These are phyloP conservation scores for Alternaria ventricosa DNA, from an alignment of 2,329 filamentous ascomycete species.

Conservation along the genomic window DNA sequence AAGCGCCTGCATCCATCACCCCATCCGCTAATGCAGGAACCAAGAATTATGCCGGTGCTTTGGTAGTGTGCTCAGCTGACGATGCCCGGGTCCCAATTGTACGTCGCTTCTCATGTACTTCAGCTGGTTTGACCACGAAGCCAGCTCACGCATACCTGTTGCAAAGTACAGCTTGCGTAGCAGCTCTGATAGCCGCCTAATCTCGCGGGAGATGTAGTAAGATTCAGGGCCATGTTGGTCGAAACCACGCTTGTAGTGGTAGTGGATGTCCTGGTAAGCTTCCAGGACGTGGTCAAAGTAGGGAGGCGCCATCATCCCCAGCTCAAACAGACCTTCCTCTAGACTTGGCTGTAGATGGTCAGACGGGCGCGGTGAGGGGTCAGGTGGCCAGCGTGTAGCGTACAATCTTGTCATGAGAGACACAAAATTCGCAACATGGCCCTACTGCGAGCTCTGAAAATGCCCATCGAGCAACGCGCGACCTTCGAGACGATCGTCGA, in stretches of 20 bases:
- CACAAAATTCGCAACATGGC: slow-evolving; percentile 20
- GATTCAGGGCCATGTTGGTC: slow-evolving; percentile 9
- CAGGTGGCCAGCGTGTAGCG: not conserved
- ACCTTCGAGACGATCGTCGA: not conserved
- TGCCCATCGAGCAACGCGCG: slow-evolving; percentile 10
- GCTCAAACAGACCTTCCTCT: not conserved
- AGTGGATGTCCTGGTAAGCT: slow-evolving; percentile 11
- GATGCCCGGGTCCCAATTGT: slow-evolving; percentile 6
- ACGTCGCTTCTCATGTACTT: slow-evolving; percentile 13
- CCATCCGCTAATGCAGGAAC: not conserved
- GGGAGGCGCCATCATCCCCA: slow-evolving; percentile 1
- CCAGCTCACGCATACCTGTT: slow-evolving; percentile 11
- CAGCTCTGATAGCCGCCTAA: slow-evolving; percentile 13
- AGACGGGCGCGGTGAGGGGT: not conserved
- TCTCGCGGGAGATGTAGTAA: slow-evolving; percentile 15
- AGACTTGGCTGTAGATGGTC: slow-evolving; percentile 10
- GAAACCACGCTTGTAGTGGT: slow-evolving; percentile 16
- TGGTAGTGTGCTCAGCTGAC: not conserved
- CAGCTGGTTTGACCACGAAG: slow-evolving; percentile 8
- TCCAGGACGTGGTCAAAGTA: not conserved
- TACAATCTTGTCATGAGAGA: slow-evolving; percentile 10
- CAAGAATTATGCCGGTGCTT: slow-evolving; percentile 2
- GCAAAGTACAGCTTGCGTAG: slow-evolving; percentile 4
- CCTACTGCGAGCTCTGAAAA: not conserved
- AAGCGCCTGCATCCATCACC: not conserved